These are phyloP conservation scores for Eucalyptus globulus DNA, from an alignment of 345 rosid species.

Conservation along the genomic window DNA sequence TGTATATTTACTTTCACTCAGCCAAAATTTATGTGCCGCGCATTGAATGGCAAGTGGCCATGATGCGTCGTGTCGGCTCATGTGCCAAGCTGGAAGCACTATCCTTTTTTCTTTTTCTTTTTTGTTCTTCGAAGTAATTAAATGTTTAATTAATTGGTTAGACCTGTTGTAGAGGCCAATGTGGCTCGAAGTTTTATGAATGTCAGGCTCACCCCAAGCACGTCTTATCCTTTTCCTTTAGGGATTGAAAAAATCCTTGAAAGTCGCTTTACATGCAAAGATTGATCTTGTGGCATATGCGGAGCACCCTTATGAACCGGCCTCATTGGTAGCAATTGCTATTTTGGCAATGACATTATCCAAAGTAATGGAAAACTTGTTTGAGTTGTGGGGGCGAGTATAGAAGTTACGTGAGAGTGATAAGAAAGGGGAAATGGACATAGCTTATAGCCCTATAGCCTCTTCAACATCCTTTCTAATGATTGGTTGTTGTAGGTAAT, in stretches of 20 bases:
- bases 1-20: not conserved
- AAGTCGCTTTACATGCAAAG: not conserved
- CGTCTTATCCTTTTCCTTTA: too few species aligned
- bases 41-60: not conserved
- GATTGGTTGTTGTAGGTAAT: not conserved
- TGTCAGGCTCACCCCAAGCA: rapidly evolving
- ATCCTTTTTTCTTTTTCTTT: not conserved
- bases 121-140: not conserved
- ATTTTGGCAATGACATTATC: not conserved
- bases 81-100: not conserved
- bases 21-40: not conserved
- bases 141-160: not conserved
- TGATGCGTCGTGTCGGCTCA: rapidly evolving
- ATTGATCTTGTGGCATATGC: rapidly evolving
- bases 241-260: not conserved
- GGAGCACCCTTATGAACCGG: rapidly evolving
- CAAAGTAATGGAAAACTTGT: not conserved
- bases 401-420: not conserved
- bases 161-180: rapidly evolving
- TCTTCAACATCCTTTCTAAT: not conserved
- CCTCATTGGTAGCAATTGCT: rapidly evolving
- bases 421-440: not conserved
- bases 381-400: rapidly evolving
- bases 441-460: not conserved
- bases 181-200: not conserved